These are phyloP conservation scores for Umbilicus rupestris DNA, from an alignment of 164 flowering plant genomes.

Conservation along the genomic window DNA sequence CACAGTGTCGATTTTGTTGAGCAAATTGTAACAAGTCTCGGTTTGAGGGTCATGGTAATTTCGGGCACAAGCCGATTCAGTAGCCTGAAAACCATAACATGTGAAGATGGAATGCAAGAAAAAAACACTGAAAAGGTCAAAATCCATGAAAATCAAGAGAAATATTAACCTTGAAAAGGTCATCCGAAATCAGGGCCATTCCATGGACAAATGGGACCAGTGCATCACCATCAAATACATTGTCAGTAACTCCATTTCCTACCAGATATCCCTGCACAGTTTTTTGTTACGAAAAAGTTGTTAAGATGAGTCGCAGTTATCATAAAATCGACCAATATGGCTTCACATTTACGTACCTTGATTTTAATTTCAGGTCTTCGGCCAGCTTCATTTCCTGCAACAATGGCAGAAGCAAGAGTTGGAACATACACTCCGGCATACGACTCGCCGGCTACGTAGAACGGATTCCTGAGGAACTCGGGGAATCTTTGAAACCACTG, in stretches of 20 bases:
- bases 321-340: not conserved
- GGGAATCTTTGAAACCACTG: slow-evolving; percentile 31
- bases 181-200: slow-evolving; percentile 32
- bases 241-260: slow-evolving; percentile 32
- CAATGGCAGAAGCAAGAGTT: slow-evolving; percentile 25
- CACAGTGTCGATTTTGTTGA: slow-evolving; percentile 16
- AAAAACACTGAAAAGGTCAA: not conserved
- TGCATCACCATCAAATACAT: slow-evolving; percentile 24
- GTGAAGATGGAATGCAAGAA: not conserved
- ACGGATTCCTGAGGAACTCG: slow-evolving; percentile 25
- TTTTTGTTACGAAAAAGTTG: not conserved
- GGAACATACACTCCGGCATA: slow-evolving; percentile 36
- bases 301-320: not conserved
- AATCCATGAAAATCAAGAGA: not conserved
- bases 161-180: slow-evolving; percentile 19
- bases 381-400: slow-evolving; percentile 8
- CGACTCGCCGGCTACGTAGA: slow-evolving; percentile 30
- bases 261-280: slow-evolving; percentile 29
- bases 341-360: not conserved
- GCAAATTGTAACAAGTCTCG: not conserved
- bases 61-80: slow-evolving; percentile 14
- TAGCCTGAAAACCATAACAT: slow-evolving; percentile 13
- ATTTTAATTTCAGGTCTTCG: not conserved
- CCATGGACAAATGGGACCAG: slow-evolving; percentile 35
- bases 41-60: slow-evolving; percentile 8